These are phyloP conservation scores for Penicillium verrucosum DNA, from an alignment of 2,329 filamentous ascomycete species.

Conservation along the genomic window DNA sequence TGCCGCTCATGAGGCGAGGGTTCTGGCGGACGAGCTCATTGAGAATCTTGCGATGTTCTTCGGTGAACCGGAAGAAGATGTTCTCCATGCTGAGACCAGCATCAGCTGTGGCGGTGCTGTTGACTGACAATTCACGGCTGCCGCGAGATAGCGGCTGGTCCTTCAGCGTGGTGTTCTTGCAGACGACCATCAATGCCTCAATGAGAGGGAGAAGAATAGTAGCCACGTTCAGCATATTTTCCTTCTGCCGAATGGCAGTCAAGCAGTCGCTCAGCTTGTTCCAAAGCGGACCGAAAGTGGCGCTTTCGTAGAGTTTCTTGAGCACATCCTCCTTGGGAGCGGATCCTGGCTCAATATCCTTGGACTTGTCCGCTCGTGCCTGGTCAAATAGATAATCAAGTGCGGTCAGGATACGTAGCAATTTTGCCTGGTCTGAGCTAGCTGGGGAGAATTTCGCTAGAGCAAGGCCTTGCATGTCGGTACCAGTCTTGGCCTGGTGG, in stretches of 20 bases:
- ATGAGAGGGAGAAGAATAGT: conserved; percentile 93
- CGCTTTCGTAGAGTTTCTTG: conserved; percentile 82
- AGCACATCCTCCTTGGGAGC: conserved; percentile 79
- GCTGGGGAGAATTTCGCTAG: conserved; percentile 93
- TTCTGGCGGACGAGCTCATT: conserved; percentile 97
- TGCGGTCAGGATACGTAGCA: conserved; percentile 86
- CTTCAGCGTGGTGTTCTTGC: conserved; percentile 88
- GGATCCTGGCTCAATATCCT: conserved; percentile 52
- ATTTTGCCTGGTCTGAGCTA: conserved; percentile 93
- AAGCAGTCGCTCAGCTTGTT: conserved; percentile 86
- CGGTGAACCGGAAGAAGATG: conserved; percentile 95
- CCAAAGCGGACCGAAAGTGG: conserved; percentile 89
- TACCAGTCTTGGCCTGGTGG: conserved; percentile 78
- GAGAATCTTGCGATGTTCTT: conserved; percentile 94
- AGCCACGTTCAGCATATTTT: conserved; percentile 95
- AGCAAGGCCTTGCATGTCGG: conserved; percentile 91
- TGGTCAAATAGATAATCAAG: conserved; percentile 93
- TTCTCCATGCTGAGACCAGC: conserved; percentile 69
- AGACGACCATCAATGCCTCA: conserved; percentile 97
- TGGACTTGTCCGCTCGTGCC: conserved; percentile 58
- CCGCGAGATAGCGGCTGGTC: conserved; percentile 56
- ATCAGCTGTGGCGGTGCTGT: conserved; percentile 70
- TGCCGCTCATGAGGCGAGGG: conserved; percentile 97
- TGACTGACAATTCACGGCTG: conserved; percentile 66
- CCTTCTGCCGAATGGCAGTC: conserved; percentile 80